Evolutionary conservation across 495 filamentous ascomycete genomes (phyloP), one percentile per base, ranked within the genome.

Genomic region (Neurospora pannonica): DNA sequence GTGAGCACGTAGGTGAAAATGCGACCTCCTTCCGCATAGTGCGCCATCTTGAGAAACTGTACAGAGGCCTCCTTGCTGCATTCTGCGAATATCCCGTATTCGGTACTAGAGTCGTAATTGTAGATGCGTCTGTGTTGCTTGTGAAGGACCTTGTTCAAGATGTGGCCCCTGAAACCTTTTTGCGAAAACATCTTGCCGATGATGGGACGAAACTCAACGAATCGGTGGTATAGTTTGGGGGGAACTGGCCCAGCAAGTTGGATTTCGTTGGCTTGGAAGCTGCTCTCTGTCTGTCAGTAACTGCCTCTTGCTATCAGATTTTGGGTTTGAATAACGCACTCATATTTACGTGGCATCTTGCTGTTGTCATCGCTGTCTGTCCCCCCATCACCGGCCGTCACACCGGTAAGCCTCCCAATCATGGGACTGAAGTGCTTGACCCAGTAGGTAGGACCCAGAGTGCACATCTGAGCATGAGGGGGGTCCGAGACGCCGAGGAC

Each of bases 1-100:
- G 94, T 97, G 6, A 98, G 84, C 15, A 98, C 90, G 77, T 97
- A 98, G 34, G 95, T 98, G 79, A 94, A 98, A 42, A 97, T 90
- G 13, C 94, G 89, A 5, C 92, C 90, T 36, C 93, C 94, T 76
- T 93, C 89, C 75, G 94, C 94, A 77, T 91, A 93, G 74, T 97
- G 93, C 1, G 90, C 92, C 82, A 97, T 91, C 46, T 94, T 91
- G 24, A 98, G 86, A 80, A 98, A 96, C 75, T 94, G 89, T 36
- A 89, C 84, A 0, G 92, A 88, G 7, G 96, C 87, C 21, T 92
- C 92, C 62, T 86, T 69, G 85, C 90, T 79, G 76, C 83, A 83
- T 0, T 86, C 77, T 71, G 81, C 71, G 34, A 89, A 75, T 74
- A 79, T 77, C 38, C 94, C 94, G 76, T 91, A 89, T 48, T 90